Evolutionary conservation across 257 asterid species (phyloP), one percentile per base, ranked within the genome.

Genomic region (Capsicum chinense): DNA sequence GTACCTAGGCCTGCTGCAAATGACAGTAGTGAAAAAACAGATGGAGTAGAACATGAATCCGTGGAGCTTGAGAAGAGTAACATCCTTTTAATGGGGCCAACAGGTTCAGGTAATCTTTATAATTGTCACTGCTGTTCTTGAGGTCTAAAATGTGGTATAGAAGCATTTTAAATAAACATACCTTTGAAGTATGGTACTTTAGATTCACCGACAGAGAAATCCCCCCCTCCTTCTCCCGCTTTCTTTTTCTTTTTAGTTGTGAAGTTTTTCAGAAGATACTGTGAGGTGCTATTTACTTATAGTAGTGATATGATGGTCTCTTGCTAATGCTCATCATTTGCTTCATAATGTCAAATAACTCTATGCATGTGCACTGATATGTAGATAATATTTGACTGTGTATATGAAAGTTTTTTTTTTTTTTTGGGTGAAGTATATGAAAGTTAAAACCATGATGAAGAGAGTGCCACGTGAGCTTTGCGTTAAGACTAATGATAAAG

Each of bases 11-110:
- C 93, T 83, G 88, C 92, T 80, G 97, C 88, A 90, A 89, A 91
- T 86, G 83, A 92, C 26, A 93, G 85, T 57, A 85, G 90, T 87
- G 88, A 87, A 54, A 91, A 89, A 73, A 52, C 84, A 15, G 97
- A 93, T 63, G 89, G 90, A 58, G 82, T 89, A 4, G 98, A 93
- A 81, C 62, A 70, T 85, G 98, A 95, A 86, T 83, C 89, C 5
- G 98, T 95, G 82, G 99, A 97, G 87, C 94, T 97, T 83, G 99
- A 97, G 92, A 97, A 97, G 89, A 97, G 99, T 91, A 97, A 97
- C 92, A 93, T 97, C 89, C 98, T 97, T 88, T 83, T 97, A 83
- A 93, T 97, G 98, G 99, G 99, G 73, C 99, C 99, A 3, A 97
- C 99, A 56, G 99, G 99, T 84, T 97, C 99, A 93, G 99, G 99